These are phyloP conservation scores for Skeletonema marinoi DNA, from an alignment of 108 stramenopile species.

Conservation along the genomic window DNA sequence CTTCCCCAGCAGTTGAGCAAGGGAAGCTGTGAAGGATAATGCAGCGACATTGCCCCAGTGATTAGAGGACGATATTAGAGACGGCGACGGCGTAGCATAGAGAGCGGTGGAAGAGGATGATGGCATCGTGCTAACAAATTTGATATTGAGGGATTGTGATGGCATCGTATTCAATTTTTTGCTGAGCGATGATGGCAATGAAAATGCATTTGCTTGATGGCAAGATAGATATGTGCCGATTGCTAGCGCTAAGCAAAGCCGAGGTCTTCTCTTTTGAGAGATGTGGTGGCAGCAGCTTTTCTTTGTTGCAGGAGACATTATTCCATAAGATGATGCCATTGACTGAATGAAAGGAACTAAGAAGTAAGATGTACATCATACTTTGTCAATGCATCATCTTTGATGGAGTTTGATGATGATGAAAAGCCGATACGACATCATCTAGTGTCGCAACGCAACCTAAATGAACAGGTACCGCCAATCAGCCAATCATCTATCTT, in stretches of 20 bases:
- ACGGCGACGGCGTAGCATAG: not conserved
- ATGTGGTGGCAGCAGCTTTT: not conserved
- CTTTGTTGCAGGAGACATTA: not conserved
- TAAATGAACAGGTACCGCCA: too few species aligned
- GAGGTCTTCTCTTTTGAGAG: not conserved
- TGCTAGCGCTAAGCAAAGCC: not conserved
- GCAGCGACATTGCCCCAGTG: constrained; percentile 75
- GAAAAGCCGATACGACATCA: too few species aligned
- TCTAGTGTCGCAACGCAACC: too few species aligned
- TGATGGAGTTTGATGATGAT: too few species aligned
- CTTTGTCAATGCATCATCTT: too few species aligned
- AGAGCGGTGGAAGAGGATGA: not conserved
- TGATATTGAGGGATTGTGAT: not conserved
- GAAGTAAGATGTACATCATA: too few species aligned
- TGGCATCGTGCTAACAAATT: not conserved
- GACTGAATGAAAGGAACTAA: too few species aligned
- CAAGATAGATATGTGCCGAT: not conserved
- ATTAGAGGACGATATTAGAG: constrained; percentile 48
- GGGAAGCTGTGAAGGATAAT: constrained; percentile 46
- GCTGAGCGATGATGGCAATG: not conserved
- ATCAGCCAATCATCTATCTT: too few species aligned
- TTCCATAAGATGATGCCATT: too few species aligned
- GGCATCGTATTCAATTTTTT: not conserved
- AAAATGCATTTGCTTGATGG: not conserved
- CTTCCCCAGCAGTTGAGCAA: constrained; percentile 62